A percentile compares a stretch with the other conserved stretches of the same genome.
Evolutionary conservation across 306 rosid species (phyloP).

Genomic region (Gastrolobium bilobum): DNA sequence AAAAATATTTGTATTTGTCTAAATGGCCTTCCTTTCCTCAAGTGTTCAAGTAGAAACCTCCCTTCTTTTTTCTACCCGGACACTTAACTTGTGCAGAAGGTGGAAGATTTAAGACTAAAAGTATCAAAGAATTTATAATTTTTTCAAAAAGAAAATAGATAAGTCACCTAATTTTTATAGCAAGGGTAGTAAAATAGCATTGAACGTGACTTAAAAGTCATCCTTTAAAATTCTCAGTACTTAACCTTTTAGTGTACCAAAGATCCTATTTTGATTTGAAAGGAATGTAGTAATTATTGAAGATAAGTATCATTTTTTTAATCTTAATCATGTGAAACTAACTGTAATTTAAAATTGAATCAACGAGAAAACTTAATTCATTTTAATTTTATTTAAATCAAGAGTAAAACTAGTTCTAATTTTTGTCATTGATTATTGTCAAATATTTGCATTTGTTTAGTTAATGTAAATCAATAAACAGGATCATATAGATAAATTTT

Average conservation of each 20-base stretch:
- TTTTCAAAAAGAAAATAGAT: constrained; percentile 7
- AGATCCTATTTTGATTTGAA: constrained; percentile 39
- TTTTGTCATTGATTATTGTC: constrained; percentile 24
- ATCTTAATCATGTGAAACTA: constrained; percentile 10
- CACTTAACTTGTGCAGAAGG: constrained; percentile 11
- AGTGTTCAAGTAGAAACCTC: constrained; percentile 11
- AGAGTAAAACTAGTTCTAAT: neutral
- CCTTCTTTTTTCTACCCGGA: constrained; percentile 13
- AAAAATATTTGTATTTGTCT: constrained; percentile 23
- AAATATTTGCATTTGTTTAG: constrained; percentile 1
- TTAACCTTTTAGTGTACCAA: constrained; percentile 9
- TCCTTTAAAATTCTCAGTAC: constrained; percentile 15
- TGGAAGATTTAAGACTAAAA: constrained; percentile 1
- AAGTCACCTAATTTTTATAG: constrained; percentile 24
- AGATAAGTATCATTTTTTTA: constrained; percentile 14
- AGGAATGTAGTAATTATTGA: neutral
- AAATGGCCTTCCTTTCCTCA: constrained; percentile 15
- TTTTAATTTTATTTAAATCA: constrained; percentile 7
- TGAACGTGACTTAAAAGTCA: constrained; percentile 7
- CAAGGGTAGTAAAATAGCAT: constrained; percentile 3
- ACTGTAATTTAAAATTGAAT: constrained; percentile 29
- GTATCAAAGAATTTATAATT: neutral
- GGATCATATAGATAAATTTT: neutral
- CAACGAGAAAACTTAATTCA: neutral
- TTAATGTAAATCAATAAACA: constrained; percentile 23